Evolutionary conservation across 2,329 filamentous ascomycete species (phyloP), one percentile per base, ranked within the genome.

Genomic region (Pyrenochaeta sp.): DNA sequence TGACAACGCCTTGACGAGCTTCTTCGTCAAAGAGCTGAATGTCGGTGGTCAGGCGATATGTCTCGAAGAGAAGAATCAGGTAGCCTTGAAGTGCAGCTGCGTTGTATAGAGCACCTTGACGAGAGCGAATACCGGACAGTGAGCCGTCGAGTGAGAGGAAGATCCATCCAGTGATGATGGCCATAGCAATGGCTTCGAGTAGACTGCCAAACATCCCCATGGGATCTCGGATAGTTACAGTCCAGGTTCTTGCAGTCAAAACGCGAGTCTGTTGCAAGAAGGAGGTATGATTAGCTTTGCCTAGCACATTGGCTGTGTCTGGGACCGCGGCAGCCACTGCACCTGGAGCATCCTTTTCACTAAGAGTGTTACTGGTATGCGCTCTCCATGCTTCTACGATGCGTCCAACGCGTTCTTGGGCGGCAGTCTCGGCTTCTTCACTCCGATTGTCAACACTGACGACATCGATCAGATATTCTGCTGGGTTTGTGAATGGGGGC

Each of bases 1-100:
- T 81, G 13, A 89, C 86, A 14, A 89, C 87, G 3, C 86, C 84
- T 65, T 92, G 88, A 21, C 83, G 84, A 21, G 83, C 80, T 61
- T 92, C 88, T 41, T 88, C 83, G 58, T 93, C 88, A 59, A 90
- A 93, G 0, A 88, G 77, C 18, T 83, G 82, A 10, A 92, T 89
- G 51, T 92, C 88, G 35, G 87, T 80, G 0, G 86, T 89, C 44
- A 92, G 72, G 4, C 89, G 83, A 58, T 89, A 92, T 0, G 83
- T 85, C 67, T 92, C 89, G 49, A 89, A 91, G 9, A 90, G 76
- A 8, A 92, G 75, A 35, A 90, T 85, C 3, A 92, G 76, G 60
- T 92, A 92, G 1, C 87, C 87, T 60, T 92, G 88, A 5, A 92
- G 75, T 4, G 82, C 86, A 6, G 86, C 79, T 0, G 86, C 83